Conservation (phyloP, 129 eudicot species). For the Flaveria linearis region DNA sequence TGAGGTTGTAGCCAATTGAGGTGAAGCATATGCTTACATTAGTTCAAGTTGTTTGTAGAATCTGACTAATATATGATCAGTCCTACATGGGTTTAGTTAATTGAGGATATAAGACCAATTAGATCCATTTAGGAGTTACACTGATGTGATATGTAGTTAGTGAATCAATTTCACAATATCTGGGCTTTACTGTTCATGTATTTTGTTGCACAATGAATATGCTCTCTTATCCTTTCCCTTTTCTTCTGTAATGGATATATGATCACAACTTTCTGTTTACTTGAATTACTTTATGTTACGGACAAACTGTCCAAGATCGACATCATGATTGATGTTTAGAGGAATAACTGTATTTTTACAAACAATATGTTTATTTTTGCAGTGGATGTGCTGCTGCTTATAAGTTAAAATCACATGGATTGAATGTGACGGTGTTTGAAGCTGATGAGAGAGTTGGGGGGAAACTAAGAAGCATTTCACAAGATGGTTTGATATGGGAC, state of each 20-base stretch:
- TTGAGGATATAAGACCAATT: not conserved
- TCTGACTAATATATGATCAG: constrained; percentile 12
- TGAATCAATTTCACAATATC: not conserved
- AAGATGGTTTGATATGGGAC: constrained; percentile 89
- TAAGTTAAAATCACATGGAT: constrained; percentile 72
- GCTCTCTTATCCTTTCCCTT: not conserved
- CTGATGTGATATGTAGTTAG: not conserved
- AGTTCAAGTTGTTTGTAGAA: not conserved
- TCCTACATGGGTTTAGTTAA: not conserved
- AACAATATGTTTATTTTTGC: not conserved
- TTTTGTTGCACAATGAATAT: constrained; percentile 5
- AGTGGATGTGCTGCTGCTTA: constrained; percentile 99
- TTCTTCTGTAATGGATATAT: not conserved
- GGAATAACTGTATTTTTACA: not conserved
- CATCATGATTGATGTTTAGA: too few species aligned
- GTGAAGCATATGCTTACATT: constrained; percentile 1
- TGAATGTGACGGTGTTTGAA: constrained; percentile 82
- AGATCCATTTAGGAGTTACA: not conserved
- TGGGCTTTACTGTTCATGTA: not conserved
- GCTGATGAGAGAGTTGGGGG: constrained; percentile 94
- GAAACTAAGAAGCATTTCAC: constrained; percentile 68
- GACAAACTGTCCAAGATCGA: too few species aligned
- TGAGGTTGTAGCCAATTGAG: not conserved
- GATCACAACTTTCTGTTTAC: not conserved
- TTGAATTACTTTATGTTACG: not conserved